These are phyloP conservation scores for Ambrosiella xylebori DNA, from an alignment of 2,329 filamentous ascomycete genomes.

Conservation along the genomic window DNA sequence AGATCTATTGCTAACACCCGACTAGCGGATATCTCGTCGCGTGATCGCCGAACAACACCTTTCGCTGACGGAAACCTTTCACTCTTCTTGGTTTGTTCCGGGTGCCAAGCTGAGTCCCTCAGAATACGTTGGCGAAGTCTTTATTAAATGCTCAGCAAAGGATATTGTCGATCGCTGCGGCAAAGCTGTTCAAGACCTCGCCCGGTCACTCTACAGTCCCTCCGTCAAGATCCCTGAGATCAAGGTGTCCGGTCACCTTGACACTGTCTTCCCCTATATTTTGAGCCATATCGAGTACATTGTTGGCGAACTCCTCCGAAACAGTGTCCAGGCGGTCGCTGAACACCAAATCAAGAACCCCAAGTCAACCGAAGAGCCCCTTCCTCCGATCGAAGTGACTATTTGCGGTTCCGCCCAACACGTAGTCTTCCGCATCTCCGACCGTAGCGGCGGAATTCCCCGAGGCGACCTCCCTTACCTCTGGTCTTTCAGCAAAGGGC, in stretches of 20 bases:
- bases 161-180: constrained; percentile 79
- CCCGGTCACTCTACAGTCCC: constrained; percentile 56
- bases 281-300: constrained; percentile 94
- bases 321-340: constrained; percentile 83
- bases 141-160: constrained; percentile 77
- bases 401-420: constrained; percentile 89
- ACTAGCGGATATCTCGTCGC: constrained; percentile 73
- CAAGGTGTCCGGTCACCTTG: constrained; percentile 64
- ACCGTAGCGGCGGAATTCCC: constrained; percentile 83
- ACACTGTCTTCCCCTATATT: constrained; percentile 91
- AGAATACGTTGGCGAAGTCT: constrained; percentile 90
- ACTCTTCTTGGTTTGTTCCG: constrained; percentile 77
- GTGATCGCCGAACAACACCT: constrained; percentile 97
- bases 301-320: constrained; percentile 81
- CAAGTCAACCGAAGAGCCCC: constrained; percentile 20
- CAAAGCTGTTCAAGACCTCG: constrained; percentile 55
- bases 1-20: constrained; percentile 10
- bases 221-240: constrained; percentile 62
- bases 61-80: constrained; percentile 83
- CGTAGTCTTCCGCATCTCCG: constrained; percentile 89
- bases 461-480: constrained; percentile 71
- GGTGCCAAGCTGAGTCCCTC: constrained; percentile 53
- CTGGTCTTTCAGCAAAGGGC: constrained; percentile 94
- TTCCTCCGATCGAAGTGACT: constrained; percentile 79
- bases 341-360: constrained; percentile 41